Conservation (phyloP, 2,329 filamentous ascomycete species). For the Didymella lethalis region DNA sequence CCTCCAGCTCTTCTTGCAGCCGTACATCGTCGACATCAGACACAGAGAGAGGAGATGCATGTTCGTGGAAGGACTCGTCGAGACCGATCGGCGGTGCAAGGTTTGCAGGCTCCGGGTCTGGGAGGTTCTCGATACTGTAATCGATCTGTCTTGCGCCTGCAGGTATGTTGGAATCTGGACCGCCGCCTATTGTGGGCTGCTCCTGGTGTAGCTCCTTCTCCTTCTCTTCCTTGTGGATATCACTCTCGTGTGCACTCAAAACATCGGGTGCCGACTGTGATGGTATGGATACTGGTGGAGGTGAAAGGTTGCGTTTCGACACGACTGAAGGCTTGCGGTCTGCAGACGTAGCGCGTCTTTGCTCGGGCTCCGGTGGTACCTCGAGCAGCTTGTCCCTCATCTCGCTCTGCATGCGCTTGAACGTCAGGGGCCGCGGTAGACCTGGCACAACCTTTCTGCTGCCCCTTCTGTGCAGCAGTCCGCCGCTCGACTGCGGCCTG, state of each 20-base stretch:
- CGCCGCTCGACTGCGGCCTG: constrained; percentile 46
- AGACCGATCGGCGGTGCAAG: constrained; percentile 40
- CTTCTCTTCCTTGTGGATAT: constrained; percentile 32
- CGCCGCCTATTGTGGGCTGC: constrained; percentile 43
- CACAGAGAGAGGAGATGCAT: constrained; percentile 44
- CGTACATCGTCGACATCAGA: constrained; percentile 63
- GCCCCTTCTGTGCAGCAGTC: constrained; percentile 39
- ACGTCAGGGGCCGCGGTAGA: constrained; percentile 78
- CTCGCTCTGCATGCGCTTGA: constrained; percentile 85
- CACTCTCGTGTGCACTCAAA: constrained; percentile 41
- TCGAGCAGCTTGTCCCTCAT: constrained; percentile 75
- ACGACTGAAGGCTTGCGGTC: constrained; percentile 71
- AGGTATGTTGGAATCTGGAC: constrained; percentile 42
- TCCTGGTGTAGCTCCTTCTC: constrained; percentile 26
- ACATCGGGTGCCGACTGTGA: constrained; percentile 53
- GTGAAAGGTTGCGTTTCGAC: constrained; percentile 55
- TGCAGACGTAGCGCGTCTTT: constrained; percentile 77
- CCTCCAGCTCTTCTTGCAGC: constrained; percentile 83
- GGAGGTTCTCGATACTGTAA: constrained; percentile 35
- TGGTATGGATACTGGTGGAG: constrained; percentile 47
- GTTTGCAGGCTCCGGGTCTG: constrained; percentile 21
- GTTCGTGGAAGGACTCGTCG: constrained; percentile 41
- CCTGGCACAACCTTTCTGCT: constrained; percentile 75
- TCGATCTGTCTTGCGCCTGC: constrained; percentile 48
- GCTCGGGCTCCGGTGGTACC: constrained; percentile 67